Base-by-base conservation (phyloP, 306 rosid species). In the Senna siamea region DNA sequence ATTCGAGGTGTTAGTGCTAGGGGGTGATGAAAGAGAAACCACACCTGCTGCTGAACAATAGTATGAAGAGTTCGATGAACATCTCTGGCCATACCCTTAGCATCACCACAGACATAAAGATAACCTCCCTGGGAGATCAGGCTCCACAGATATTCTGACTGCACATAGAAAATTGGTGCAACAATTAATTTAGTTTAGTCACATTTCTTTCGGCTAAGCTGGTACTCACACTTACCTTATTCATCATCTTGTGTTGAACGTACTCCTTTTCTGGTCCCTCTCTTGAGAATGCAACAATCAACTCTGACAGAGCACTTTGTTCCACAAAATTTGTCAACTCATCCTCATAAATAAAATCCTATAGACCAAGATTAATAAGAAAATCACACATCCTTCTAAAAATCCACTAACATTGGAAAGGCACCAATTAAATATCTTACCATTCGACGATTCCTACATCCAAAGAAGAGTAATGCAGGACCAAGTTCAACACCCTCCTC, bases 61-160 rank as follows among this genome's bases (percentile, higher is more conserved):
- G 88, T 80, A 79, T 90, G 98, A 82, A 90, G 86, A 60, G 89
- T 81, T 43, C 94, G 93, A 70, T 92, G 98, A 70, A 92, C 98
- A 74, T 92, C 98, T 69, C 86, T 83, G 46, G 98, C 98, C 98
- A 92, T 92, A 46, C 96, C 98, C 87, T 92, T 92, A 66, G 98
- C 98, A 81, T 92, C 98, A 77, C 98, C 98, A 85, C 97, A 92
- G 73, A 92, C 98, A 41, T 92, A 92, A 71, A 92, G 81, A 77
- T 92, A 92, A 28, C 83, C 98, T 34, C 94, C 98, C 75, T 86
- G 87, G 46, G 94, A 86, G 55, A 90, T 76, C 76, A 90, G 61
- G 82, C 85, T 81, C 98, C 98, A 92, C 30, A 86, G 41, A 20
- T 84, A 10, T 6, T 79, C 87, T 28, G 96, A 90, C 94, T 92